Base-by-base conservation (phyloP, 1,284 basidiomycete genomes). In the Irpex sp. region DNA sequence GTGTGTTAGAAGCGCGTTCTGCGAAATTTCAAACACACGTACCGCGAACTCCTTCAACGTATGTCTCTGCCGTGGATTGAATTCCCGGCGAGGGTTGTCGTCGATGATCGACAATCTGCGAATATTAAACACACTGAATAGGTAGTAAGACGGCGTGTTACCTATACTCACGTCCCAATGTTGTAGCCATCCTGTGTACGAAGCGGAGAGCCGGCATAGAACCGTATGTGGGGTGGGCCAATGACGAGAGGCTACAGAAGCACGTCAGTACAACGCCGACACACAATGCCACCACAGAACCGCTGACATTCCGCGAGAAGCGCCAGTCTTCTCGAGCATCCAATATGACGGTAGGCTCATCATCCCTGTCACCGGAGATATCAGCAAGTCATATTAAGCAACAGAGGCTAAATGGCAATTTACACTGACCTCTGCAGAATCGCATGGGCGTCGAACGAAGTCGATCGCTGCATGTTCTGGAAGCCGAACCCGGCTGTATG, bases 11-110 rank as follows among this genome's bases (percentile, higher is more conserved):
- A 7, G 21, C 56, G 37, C 42, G 28, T 16, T 33, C 16, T 33
- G 12, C 7, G 14, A 5, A 39, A n/a, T 55, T 39, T 7, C 9
- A 52, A 19, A 18, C 35, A n/a, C 52, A 69, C 80, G 28, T 66
- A 77, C 79, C 66, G 94, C 94, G 73, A 98, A 97, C 74, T 98
- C 95, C 70, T 96, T 96, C 62, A 98, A 79, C 1, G 93, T 95
- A 75, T 96, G 91, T 51, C 95, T 79, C 68, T 94, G 93, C 36
- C 95, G 80, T 18, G 95, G 94, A 3, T 88, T 87, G 70, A 97
- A 98, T 63, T 96, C 93, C 16, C 84, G 79, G 53, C 91, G 82
- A 1, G 94, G 93, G 52, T 84, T 80, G 71, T 94, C 91, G 67
- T 96, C 94, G 65, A 96, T 87, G 60, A 98, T 82, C 57, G 93